Evolutionary conservation across 768 basidiomycete genomes (phyloP).

Genomic region (Agrocybe praecox): DNA sequence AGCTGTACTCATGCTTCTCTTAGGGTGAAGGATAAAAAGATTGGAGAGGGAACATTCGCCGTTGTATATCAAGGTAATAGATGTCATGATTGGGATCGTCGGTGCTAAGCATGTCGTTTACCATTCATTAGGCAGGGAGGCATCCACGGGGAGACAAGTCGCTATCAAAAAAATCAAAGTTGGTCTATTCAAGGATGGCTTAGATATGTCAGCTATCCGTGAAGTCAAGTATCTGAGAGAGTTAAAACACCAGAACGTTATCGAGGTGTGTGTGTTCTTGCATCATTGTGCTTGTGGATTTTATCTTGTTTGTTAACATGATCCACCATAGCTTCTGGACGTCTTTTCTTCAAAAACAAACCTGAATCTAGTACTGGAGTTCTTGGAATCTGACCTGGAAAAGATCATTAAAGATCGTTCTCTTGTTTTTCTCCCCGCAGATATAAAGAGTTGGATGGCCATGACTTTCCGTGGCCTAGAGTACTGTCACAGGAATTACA

Average conservation of each 20-base stretch:
- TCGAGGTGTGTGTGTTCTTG: conserved; percentile 60
- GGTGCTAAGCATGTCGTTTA: conserved; percentile 7
- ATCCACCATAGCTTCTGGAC: conserved; percentile 73
- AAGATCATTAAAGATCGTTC: conserved; percentile 94
- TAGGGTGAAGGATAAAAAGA: conserved; percentile 81
- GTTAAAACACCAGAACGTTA: conserved; percentile 91
- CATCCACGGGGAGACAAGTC: conserved; percentile 76
- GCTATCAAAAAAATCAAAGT: conserved; percentile 99
- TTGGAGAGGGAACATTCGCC: conserved; percentile 93
- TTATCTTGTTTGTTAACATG: neutral
- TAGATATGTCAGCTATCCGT: conserved; percentile 98
- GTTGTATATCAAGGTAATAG: conserved; percentile 91
- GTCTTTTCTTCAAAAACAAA: conserved; percentile 97
- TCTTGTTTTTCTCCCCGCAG: conserved; percentile 90
- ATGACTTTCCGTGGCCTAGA: conserved; percentile 99
- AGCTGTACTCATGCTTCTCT: neutral
- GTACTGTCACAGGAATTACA: conserved; percentile 94
- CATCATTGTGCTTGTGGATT: neutral
- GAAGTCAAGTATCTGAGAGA: conserved; percentile 98
- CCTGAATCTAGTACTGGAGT: conserved; percentile 96
- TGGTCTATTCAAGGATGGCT: conserved; percentile 94
- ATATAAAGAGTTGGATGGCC: conserved; percentile 98
- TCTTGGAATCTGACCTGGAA: conserved; percentile 94
- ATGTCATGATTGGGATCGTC: neutral
- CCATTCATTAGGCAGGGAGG: conserved; percentile 63